Evolutionary conservation across 495 filamentous ascomycete genomes (phyloP), one percentile per base, ranked within the genome.

Genomic region (Barbatosphaeria neglecta): DNA sequence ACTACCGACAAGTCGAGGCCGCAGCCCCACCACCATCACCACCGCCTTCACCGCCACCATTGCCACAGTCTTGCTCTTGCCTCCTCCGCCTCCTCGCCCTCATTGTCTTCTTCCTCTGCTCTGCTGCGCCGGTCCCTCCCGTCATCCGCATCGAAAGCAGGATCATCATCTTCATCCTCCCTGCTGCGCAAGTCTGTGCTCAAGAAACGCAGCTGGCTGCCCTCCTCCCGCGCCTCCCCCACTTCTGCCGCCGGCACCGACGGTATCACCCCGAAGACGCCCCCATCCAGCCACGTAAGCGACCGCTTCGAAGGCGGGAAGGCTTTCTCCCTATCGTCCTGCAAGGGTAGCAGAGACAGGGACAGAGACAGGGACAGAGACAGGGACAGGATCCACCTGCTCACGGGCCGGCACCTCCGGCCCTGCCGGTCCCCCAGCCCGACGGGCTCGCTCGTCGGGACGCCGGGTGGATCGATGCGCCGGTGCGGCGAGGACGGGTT

Each of bases 401-500:
- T n/a, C n/a, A 13, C 15, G 31, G 31, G 31, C 15, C 31, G 31
- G 13, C 31, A 35, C 31, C 13, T 35, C 10, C 31, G 31, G 6
- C 31, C 31, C 31, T 11, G 31, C 31, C 31, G 31, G 1, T 11
- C 31, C 9, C 31, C 42, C 8, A 22, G 31, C 4, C 45, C 35
- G 18, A 24, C 39, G 16, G 33, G 38, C 4, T 27, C 44, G 35
- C 25, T 65, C 45, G 58, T 65, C 7, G 58, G 48, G 50, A 69
- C 69, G 15, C 68, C 70, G 2, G 65, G 68, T 4, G 70, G 70
- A 0, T 60, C 63, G 37, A 51, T 64, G 50, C 54, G 67, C 8
- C 51, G 62, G 43, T 76, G 73, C 47, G 73, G 73, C 6, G 60
- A 69, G 50, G 60, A 55, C 39, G 71, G 64, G 27, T 76, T 69